These are phyloP conservation scores for Psilocybe sp. DNA, from an alignment of 768 basidiomycete species.

Conservation along the genomic window DNA sequence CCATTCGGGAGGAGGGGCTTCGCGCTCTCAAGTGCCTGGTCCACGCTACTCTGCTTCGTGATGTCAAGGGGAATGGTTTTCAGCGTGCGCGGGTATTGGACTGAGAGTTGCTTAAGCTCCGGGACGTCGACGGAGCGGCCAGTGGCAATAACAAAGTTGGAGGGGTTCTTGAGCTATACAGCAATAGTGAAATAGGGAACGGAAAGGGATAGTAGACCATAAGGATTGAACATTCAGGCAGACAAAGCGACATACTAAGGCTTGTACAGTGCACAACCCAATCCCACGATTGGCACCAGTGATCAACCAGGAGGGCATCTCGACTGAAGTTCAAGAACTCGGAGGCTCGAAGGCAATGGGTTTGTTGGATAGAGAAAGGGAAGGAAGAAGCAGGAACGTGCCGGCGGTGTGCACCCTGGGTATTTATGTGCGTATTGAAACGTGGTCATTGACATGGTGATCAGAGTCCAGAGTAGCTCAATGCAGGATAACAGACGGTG, in stretches of 20 bases:
- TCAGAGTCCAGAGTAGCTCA: too few relatives aligned
- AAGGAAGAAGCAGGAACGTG: too few relatives aligned
- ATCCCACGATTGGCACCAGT: constrained; percentile 22
- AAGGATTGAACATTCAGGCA: not conserved
- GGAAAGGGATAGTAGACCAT: not conserved
- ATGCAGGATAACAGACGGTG: too few relatives aligned
- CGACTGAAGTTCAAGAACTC: too few relatives aligned
- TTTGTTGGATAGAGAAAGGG: too few relatives aligned
- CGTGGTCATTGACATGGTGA: too few relatives aligned
- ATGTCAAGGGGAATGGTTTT: constrained; percentile 16
- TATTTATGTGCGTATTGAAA: too few relatives aligned
- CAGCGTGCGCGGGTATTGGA: constrained; percentile 14
- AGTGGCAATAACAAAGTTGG: constrained; percentile 21
- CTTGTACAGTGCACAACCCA: constrained; percentile 14
- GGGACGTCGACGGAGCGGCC: constrained; percentile 9
- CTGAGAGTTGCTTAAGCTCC: constrained; percentile 5
- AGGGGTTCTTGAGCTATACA: constrained; percentile 18
- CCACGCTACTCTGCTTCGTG: constrained; percentile 10
- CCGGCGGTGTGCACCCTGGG: too few relatives aligned
- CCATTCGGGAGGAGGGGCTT: constrained; percentile 15
- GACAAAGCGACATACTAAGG: constrained; percentile 9
- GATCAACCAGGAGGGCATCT: constrained; percentile 3
- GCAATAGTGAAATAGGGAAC: not conserved
- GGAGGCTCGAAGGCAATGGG: too few relatives aligned
- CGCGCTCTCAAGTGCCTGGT: constrained; percentile 9